A percentile compares a stretch with the other conserved stretches of the same genome.
Conservation (phyloP, 495 filamentous ascomycete genomes). For the Daldinia vernicosa region DNA sequence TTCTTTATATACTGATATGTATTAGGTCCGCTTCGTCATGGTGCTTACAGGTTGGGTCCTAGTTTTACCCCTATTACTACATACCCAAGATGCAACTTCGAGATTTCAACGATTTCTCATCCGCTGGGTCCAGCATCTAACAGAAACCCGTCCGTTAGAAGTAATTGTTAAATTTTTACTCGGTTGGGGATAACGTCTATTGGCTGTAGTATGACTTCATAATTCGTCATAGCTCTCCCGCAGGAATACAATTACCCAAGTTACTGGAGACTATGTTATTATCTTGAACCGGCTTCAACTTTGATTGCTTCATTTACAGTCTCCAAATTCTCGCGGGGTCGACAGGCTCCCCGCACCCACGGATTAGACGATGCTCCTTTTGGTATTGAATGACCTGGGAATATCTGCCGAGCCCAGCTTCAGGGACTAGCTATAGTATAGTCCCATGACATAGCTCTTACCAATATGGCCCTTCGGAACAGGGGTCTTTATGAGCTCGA, state of each 20-base stretch:
- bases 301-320: neutral
- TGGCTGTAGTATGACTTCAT: neutral
- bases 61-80: neutral
- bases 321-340: conserved; percentile 20
- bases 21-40: neutral
- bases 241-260: neutral
- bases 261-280: neutral
- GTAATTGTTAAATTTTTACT: neutral
- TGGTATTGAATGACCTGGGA: conserved; percentile 20
- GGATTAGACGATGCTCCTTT: conserved; percentile 22
- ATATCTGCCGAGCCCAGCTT: conserved; percentile 40
- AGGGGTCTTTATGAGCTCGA: conserved; percentile 15
- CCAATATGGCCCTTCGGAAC: conserved; percentile 23
- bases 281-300: neutral
- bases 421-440: conserved; percentile 19
- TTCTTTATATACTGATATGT: no score
- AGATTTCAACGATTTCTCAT: neutral
- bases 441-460: conserved; percentile 34
- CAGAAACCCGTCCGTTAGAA: neutral
- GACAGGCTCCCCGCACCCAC: conserved; percentile 26
- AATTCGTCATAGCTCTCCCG: neutral
- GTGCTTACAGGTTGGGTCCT: neutral
- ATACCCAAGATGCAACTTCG: neutral
- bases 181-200: neutral
- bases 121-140: neutral